These are phyloP conservation scores for Melampsora americana DNA, from an alignment of 1,284 basidiomycete species.

Conservation along the genomic window DNA sequence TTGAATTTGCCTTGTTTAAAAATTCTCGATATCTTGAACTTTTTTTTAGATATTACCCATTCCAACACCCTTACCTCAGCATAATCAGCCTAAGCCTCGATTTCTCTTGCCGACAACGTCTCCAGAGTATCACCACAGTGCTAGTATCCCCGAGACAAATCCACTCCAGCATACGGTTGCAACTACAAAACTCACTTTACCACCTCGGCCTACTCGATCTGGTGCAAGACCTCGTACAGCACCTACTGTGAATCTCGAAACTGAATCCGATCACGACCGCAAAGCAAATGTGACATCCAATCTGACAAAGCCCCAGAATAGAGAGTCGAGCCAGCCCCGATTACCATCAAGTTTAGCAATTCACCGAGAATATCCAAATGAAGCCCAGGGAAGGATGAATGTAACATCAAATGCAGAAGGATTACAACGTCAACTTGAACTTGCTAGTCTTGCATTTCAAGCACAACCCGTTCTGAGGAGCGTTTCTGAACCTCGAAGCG, in stretches of 20 bases:
- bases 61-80: not conserved
- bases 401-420: not conserved
- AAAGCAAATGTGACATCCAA: not conserved
- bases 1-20: too few relatives aligned
- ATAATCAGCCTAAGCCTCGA: not conserved
- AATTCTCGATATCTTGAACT: not conserved
- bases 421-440: not conserved
- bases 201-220: slow-evolving; percentile 1
- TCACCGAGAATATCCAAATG: too few relatives aligned
- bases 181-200: not conserved
- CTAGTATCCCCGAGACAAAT: not conserved
- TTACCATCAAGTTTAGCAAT: too few relatives aligned
- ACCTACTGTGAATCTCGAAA: not conserved
- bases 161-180: not conserved
- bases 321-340: too few relatives aligned
- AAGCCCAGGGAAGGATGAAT: too few relatives aligned
- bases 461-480: not conserved
- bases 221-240: slow-evolving; percentile 2
- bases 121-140: not conserved
- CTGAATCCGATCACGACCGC: not conserved
- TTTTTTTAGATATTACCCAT: not conserved
- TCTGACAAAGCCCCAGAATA: not conserved
- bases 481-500: not conserved
- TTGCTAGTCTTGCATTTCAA: not conserved
- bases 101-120: not conserved